Base-by-base conservation (phyloP, 139 green algal species). In the Chlorella sp. region DNA sequence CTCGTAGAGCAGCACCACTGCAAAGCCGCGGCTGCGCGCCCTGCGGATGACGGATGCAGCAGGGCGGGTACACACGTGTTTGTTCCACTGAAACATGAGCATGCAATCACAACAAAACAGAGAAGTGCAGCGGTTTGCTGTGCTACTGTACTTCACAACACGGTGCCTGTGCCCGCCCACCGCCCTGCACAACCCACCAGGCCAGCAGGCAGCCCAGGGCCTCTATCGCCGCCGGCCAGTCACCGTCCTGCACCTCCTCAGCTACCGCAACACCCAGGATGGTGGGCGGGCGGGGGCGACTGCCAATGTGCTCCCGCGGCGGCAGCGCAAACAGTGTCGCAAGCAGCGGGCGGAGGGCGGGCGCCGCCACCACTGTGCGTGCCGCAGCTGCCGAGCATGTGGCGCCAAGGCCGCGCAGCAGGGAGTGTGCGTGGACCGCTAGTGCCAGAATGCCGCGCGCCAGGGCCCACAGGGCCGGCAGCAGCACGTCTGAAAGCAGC, bases 1-100 rank as follows among this genome's bases (percentile, higher is more conserved):
- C 6, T 86, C 81, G n/a, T 90, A 82, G 0, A 90, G n/a, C 15
- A 87, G 44, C 39, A 78, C 65, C 20, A 74, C 32, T 0, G 36
- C 38, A 23, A 87, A 87, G 23, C 80, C 44, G 11, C 63, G 32
- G 26, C 57, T 44, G 15, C 76, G 67, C 3, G 79, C 85, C 80
- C 79, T 87, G 78, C 51, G 69, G 6, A n/a, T 23, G 17, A 64
- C 39, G 65, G 11, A 55, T 26, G 47, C 57, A n/a, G n/a, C n/a
- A n/a, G n/a, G n/a, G n/a, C n/a, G n/a, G n/a, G n/a, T n/a, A n/a
- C n/a, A n/a, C n/a, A n/a, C n/a, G n/a, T n/a, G n/a, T n/a, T n/a
- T n/a, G n/a, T n/a, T n/a, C n/a, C n/a, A n/a, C n/a, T n/a, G n/a
- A n/a, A n/a, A n/a, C n/a, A n/a, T n/a, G n/a, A n/a, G n/a, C n/a